Conservation (phyloP, 345 rosid genomes). For the Linum lewisii region DNA sequence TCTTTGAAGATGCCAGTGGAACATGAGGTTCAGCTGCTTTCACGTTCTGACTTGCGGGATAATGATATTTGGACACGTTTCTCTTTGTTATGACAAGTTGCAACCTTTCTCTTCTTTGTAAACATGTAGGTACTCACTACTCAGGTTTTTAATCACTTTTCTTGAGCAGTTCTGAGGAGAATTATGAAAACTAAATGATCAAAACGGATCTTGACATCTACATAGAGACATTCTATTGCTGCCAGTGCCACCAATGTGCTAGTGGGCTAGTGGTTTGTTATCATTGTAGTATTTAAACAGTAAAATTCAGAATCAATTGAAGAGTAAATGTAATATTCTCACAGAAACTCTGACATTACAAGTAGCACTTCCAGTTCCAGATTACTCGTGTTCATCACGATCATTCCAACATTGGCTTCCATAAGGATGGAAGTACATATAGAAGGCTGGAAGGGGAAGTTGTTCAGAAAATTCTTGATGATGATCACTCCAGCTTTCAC, state of each 20-base stretch:
- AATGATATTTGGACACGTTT: constrained; percentile 14
- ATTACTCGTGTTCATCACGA: constrained; percentile 2
- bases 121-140: background rate
- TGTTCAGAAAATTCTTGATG: constrained; percentile 14
- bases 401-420: background rate
- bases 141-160: background rate
- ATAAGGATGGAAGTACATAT: constrained; percentile 26
- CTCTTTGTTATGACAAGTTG: constrained; percentile 14
- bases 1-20: constrained; percentile 32
- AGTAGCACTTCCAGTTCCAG: background rate
- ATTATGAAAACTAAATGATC: constrained; percentile 25
- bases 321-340: too few species aligned
- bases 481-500: constrained; percentile 1
- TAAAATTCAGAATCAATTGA: too few species aligned
- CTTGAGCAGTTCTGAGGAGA: constrained; percentile 21
- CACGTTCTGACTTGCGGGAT: too few species aligned
- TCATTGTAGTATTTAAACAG: too few species aligned
- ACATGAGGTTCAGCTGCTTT: constrained; percentile 44
- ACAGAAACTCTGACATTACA: too few species aligned
- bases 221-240: constrained; percentile 29
- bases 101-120: background rate
- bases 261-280: too few species aligned
- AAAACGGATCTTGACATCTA: constrained; percentile 34
- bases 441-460: constrained; percentile 20
- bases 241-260: too few species aligned